phyloP scores from a whole-genome alignment of 495 filamentous ascomycete genomes.

The Acidomyces sp. region DNA sequence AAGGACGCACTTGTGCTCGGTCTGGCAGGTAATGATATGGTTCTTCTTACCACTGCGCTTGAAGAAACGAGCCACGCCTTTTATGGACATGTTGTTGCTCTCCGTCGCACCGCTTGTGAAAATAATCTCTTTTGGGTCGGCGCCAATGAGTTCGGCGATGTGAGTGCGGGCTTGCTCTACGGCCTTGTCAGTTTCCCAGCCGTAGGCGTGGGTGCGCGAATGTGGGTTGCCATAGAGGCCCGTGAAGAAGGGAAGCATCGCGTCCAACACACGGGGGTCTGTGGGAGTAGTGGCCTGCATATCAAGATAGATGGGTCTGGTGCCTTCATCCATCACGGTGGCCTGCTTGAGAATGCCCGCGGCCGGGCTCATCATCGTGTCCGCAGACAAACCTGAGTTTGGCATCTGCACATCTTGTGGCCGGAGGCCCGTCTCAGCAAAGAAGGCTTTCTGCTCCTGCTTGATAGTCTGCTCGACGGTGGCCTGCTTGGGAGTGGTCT shows the following conservation, averaged over 20 bases:
- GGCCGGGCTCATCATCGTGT: conserved; percentile 64
- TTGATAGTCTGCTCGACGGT: conserved; percentile 77
- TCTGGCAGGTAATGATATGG: conserved; percentile 93
- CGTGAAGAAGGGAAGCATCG: conserved; percentile 90
- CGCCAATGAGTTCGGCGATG: conserved; percentile 77
- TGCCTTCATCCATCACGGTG: conserved; percentile 84
- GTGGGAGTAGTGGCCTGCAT: conserved; percentile 98
- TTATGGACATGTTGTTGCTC: conserved; percentile 99
- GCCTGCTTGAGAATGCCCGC: conserved; percentile 86
- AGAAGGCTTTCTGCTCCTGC: conserved; percentile 68
- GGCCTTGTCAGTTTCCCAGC: conserved; percentile 94
- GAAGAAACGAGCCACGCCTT: conserved; percentile 93
- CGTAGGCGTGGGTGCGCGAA: conserved; percentile 94
- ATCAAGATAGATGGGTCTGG: conserved; percentile 90
- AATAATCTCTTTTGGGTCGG: conserved; percentile 94
- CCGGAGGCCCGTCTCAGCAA: conserved; percentile 53
- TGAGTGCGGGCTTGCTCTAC: conserved; percentile 74
- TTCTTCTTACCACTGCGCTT: conserved; percentile 88
- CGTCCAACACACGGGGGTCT: conserved; percentile 86
- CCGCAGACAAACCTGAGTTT: conserved; percentile 44
- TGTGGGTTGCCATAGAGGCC: conserved; percentile 95
- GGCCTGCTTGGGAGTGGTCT: conserved; percentile 63
- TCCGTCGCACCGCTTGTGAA: conserved; percentile 97
- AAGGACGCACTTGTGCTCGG: conserved; percentile 96
- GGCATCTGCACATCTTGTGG: conserved; percentile 43